A percentile compares a stretch with the other conserved stretches of the same genome.
phyloP scores from a whole-genome alignment of 2,329 filamentous ascomycete species.

The Alternaria gaisen region DNA sequence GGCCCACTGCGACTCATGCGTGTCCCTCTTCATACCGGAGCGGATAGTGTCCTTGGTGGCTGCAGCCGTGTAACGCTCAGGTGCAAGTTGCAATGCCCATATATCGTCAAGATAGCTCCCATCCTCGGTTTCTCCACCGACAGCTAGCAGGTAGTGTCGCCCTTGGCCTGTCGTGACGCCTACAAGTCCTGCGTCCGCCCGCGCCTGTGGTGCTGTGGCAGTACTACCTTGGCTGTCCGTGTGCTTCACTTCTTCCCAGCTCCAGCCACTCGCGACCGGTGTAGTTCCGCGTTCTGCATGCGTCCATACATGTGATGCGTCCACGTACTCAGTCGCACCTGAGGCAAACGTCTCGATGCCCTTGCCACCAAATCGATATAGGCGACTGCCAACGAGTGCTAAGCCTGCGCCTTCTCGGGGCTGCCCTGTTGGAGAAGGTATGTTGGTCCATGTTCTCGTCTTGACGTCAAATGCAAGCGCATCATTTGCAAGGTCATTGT shows the following conservation, averaged over 20 bases:
- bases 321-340: slow-evolving; percentile 40
- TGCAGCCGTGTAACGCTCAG: slow-evolving; percentile 58
- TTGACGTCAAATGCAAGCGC: slow-evolving; percentile 62
- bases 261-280: slow-evolving; percentile 46
- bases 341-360: slow-evolving; percentile 32
- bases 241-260: slow-evolving; percentile 41
- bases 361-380: slow-evolving; percentile 59
- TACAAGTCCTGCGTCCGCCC: slow-evolving; percentile 56
- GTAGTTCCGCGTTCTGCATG: slow-evolving; percentile 48
- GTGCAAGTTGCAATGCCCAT: slow-evolving; percentile 63
- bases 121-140: slow-evolving; percentile 55
- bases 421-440: slow-evolving; percentile 57
- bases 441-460: slow-evolving; percentile 59
- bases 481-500: slow-evolving; percentile 51
- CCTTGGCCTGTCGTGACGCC: slow-evolving; percentile 62
- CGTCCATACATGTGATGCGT: slow-evolving; percentile 47
- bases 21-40: slow-evolving; percentile 55
- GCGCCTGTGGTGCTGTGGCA: slow-evolving; percentile 49
- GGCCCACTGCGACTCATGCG: slow-evolving; percentile 60
- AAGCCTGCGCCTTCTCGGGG: slow-evolving; percentile 51
- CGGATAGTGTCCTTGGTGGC: slow-evolving; percentile 62
- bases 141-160: slow-evolving; percentile 61
- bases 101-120: slow-evolving; percentile 54
- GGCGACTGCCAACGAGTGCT: slow-evolving; percentile 55
- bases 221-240: slow-evolving; percentile 18